Base-by-base conservation (phyloP, 768 basidiomycete species). In the Daedalea quercina region DNA sequence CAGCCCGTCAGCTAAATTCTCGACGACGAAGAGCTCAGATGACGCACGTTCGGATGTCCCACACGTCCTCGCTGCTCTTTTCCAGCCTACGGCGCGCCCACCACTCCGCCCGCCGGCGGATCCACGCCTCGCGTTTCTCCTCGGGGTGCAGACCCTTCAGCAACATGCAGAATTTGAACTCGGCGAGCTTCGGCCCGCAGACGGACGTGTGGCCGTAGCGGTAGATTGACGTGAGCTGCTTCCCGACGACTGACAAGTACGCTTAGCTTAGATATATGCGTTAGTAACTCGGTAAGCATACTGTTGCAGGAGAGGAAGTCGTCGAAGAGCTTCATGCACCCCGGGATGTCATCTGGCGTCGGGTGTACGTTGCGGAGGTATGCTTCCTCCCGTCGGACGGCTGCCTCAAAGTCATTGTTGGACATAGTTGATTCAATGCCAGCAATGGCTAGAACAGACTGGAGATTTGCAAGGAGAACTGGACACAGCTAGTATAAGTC, bases 151-250 rank as follows among this genome's bases (percentile, higher is more conserved):
- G 72, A 12, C 80, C 75, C 69, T 93, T 95, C 55, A 87, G 72
- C 55, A 83, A 85, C 73, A 95, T 73, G 70, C 95, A 99, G 69
- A 90, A 95, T 69, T 96, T 96, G 78, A 95, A 94, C 61, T 95
- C 94, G 53, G 91, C 85, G 64, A 85, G 77, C 66, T 95, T 94
- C 43, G 76, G 74, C 0, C 72, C 73, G 69, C 94, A 97, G 51
- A 82, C 79, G 0, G 80, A 70, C 52, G 82, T 78, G 53, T 80
- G 70, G 7, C 95, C 95, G 59, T 86, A 83, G 63, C 95, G 81
- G 69, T 98, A 98, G 50, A 97, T 69, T 1, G 87, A 85, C 61
- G 85, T 87, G 46, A 93, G 67, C 68, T 97, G 95, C 19, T 81
- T 78, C 35, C 83, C 81, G 31, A 94, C 75, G 47, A 82, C 94